phyloP scores from a whole-genome alignment of 768 basidiomycete species.

The Lactarius tabidus region DNA sequence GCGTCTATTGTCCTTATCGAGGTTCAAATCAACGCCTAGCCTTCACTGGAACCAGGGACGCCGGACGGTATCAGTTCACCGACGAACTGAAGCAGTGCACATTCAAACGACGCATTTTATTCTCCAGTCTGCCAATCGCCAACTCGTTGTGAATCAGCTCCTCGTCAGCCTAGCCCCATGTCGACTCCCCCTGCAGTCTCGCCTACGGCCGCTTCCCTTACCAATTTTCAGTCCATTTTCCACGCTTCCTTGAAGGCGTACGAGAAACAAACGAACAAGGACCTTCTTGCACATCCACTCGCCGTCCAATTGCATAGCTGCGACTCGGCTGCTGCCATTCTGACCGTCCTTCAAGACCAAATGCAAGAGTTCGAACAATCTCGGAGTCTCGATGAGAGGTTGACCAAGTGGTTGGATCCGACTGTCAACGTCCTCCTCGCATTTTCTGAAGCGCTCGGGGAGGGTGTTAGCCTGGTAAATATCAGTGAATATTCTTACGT shows the following conservation, averaged over 20 bases:
- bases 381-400: not conserved
- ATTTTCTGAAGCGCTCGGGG: not conserved
- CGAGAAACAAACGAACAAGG: not conserved
- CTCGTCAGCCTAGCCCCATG: not conserved
- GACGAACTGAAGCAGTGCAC: not conserved
- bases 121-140: not conserved
- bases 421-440: not conserved
- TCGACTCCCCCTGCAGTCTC: not conserved
- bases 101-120: not conserved
- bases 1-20: too few relatives aligned
- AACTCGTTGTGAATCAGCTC: not conserved
- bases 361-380: not conserved
- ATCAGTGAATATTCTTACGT: not conserved
- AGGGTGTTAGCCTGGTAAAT: not conserved
- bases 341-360: not conserved
- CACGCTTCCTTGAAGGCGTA: not conserved
- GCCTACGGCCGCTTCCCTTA: not conserved
- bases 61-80: not conserved
- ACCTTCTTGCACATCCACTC: not conserved
- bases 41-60: too few relatives aligned
- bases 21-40: too few relatives aligned
- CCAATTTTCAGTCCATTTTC: not conserved
- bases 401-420: not conserved
- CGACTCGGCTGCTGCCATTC: not conserved
- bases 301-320: not conserved